These are phyloP conservation scores for Durusdinium trenchii DNA, from an alignment of 73 alveolate genomes.

Conservation along the genomic window DNA sequence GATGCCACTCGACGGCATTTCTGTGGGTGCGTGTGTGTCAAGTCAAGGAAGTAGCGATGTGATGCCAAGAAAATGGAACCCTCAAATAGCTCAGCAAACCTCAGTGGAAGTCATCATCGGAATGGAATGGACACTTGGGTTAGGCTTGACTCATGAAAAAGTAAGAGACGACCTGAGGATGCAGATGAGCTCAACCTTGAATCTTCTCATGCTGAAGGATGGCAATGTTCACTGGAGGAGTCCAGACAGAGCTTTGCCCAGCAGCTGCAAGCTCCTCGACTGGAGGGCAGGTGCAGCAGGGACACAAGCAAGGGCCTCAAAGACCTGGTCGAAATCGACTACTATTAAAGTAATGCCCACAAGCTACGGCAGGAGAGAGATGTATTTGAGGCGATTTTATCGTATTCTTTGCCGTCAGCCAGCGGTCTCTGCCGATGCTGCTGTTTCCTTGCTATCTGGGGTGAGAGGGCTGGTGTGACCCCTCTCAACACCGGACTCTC, in stretches of 20 bases:
- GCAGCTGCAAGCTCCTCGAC: not conserved
- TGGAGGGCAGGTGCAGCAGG: no score
- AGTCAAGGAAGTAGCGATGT: not conserved
- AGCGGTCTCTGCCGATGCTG: no score
- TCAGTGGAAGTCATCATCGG: not conserved
- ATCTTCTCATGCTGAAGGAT: conserved; percentile 3
- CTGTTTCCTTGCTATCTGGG: no score
- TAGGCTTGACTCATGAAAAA: not conserved
- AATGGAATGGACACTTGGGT: not conserved
- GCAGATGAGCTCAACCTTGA: not conserved
- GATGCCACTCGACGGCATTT: not conserved
- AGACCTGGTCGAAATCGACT: no score
- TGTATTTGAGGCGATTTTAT: no score
- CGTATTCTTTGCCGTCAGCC: no score
- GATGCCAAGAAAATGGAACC: no score
- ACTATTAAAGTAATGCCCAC: no score
- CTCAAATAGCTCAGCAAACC: not conserved
- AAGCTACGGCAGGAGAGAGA: no score
- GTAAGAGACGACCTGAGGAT: not conserved
- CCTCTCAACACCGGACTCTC: no score
- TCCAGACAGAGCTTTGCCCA: not conserved
- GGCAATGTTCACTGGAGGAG: conserved; percentile 24
- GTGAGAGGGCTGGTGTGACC: no score
- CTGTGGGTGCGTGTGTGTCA: not conserved
- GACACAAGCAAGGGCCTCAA: no score